Base-by-base conservation (phyloP, 768 basidiomycete species). In the Leccinum olivaceopallidum region DNA sequence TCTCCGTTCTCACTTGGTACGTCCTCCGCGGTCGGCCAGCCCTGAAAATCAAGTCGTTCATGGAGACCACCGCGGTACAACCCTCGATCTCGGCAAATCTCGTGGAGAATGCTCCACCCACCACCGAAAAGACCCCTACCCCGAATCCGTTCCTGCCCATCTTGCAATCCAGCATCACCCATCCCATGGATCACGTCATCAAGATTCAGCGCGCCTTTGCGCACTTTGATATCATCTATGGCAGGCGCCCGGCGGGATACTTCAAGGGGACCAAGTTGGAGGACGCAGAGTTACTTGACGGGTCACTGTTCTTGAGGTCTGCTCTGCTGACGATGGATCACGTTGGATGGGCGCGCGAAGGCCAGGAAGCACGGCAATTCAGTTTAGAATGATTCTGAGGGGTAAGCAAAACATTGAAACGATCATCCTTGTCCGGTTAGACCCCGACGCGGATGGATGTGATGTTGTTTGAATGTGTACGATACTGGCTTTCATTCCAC, bases 131-230 rank as follows among this genome's bases (percentile, higher is more conserved):
- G 26, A 61, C 57, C 1, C 61, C 63, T 2, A 58, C n/a, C 3
- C 74, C 77, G 3, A 81, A 81, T 55, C 66, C 71, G 0, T 81
- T 81, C 75, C 58, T 79, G 6, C 69, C 73, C 0, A 69, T 81
- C 63, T 65, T 81, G 47, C 75, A 81, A 56, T 71, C 72, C 4
- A 66, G 74, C 9, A 67, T 81, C 39, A 52, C 71, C 0, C 74
- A 79, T 58, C 76, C 77, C 0, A 53, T 60, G 5, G 76, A 77
- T 10, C 77, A 77, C 50, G 6, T 76, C 9, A 10, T 63, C 49
- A 77, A 77, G 56, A 63, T 72, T 18, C 75, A 77, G 36, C 74
- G 74, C 0, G 32, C 76, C 0, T 67, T 78, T 22, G 73, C 71
- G 0, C 77, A 77, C 60, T 77, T 67, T 55, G 59, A 71, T 32